These are phyloP conservation scores for Populus deltoides DNA, from an alignment of 345 rosid genomes.

Conservation along the genomic window DNA sequence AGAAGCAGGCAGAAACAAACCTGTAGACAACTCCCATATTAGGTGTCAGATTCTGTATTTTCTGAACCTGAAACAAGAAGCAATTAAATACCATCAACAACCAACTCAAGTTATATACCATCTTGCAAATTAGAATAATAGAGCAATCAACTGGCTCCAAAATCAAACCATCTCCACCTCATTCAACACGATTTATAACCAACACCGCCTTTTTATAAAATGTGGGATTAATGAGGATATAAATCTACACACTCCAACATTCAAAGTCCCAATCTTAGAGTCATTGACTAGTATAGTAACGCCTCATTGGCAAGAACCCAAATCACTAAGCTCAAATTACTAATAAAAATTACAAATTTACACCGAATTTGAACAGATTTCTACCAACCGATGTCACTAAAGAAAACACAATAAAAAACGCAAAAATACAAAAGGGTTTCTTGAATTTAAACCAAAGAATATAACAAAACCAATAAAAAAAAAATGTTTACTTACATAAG, in stretches of 20 bases:
- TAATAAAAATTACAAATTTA: background rate
- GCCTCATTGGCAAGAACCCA: background rate
- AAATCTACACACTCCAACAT: background rate
- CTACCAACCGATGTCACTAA: background rate
- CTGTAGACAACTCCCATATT: slow-evolving; percentile 97
- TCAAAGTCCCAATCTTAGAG: background rate
- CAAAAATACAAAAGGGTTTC: background rate
- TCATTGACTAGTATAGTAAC: background rate
- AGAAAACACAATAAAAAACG: slow-evolving; percentile 1
- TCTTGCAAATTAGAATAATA: too few relatives aligned
- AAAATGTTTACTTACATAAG: slow-evolving; percentile 57
- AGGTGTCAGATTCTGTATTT: slow-evolving; percentile 80
- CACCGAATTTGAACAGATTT: background rate
- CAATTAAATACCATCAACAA: background rate
- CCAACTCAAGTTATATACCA: background rate
- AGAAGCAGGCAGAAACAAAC: slow-evolving; percentile 31
- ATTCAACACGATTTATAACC: background rate
- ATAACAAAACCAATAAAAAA: background rate
- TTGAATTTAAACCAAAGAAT: background rate
- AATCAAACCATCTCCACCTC: background rate
- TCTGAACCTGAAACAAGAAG: slow-evolving; percentile 63
- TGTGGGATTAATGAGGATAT: background rate
- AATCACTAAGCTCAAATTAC: background rate
- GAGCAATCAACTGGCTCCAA: background rate
- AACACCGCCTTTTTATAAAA: too few relatives aligned